Conservation (phyloP, 1,284 basidiomycete species). For the Ceratobasidium theobromae region DNA sequence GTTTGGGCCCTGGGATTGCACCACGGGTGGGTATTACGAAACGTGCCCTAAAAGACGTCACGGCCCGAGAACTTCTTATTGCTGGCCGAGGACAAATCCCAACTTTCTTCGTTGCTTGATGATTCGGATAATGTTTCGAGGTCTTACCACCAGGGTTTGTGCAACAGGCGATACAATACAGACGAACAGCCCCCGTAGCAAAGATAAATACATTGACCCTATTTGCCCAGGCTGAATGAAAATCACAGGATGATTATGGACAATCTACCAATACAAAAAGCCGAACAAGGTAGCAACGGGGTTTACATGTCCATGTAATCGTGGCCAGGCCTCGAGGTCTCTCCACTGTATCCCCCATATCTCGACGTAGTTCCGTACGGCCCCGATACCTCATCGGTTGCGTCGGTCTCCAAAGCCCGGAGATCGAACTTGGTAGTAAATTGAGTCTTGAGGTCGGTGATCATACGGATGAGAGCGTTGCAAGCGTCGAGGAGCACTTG, state of each 20-base stretch:
- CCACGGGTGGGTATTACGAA: slow-evolving; percentile 2
- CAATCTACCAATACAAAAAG: slow-evolving; percentile 17
- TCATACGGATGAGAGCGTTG: slow-evolving; percentile 75
- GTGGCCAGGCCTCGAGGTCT: background rate
- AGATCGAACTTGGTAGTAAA: slow-evolving; percentile 51
- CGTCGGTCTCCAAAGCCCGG: slow-evolving; percentile 45
- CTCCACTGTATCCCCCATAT: slow-evolving; percentile 14
- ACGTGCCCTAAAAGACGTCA: slow-evolving; percentile 13
- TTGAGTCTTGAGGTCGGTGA: slow-evolving; percentile 51
- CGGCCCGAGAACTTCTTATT: slow-evolving; percentile 3
- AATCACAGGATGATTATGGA: background rate
- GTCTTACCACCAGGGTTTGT: background rate
- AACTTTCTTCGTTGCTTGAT: background rate
- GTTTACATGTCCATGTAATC: slow-evolving; percentile 30
- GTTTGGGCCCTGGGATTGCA: background rate
- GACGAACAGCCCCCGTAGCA: background rate
- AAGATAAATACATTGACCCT: background rate
- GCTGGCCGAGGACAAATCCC: slow-evolving; percentile 5
- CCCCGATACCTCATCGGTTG: slow-evolving; percentile 3
- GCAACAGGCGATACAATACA: background rate
- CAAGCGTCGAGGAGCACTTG: slow-evolving; percentile 84
- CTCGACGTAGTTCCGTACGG: slow-evolving; percentile 4
- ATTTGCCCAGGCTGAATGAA: background rate
- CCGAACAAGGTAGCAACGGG: background rate
- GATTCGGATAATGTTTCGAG: background rate